A percentile compares a stretch with the other conserved stretches of the same genome.
phyloP scores from a whole-genome alignment of 352 stramenopile species.

The Pythium utonaiense region DNA sequence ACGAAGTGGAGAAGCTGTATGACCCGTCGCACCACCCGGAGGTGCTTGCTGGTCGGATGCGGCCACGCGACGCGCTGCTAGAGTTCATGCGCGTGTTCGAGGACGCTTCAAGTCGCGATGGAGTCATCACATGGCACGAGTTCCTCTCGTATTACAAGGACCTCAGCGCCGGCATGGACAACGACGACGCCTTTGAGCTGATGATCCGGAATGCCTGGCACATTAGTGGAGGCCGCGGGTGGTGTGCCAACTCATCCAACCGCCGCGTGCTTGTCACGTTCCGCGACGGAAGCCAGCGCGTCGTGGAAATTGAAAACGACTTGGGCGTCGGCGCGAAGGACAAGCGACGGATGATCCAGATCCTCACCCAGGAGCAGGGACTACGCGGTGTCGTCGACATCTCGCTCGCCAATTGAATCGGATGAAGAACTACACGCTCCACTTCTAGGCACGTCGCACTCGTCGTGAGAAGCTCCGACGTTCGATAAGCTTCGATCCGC shows the following conservation, averaged over 20 bases:
- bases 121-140: conserved; percentile 72
- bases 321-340: conserved; percentile 44
- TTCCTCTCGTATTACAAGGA: conserved; percentile 92
- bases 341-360: conserved; percentile 50
- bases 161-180: conserved; percentile 67
- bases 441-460: background rate
- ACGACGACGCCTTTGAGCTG: conserved; percentile 86
- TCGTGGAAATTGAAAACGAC: conserved; percentile 72
- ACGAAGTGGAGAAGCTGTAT: conserved; percentile 72
- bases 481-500: background rate
- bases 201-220: conserved; percentile 87
- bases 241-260: conserved; percentile 71
- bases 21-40: conserved; percentile 81
- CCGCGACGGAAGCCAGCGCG: conserved; percentile 57
- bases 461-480: background rate
- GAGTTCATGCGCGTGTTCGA: conserved; percentile 83
- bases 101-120: conserved; percentile 32
- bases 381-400: conserved; percentile 49
- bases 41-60: conserved; percentile 60
- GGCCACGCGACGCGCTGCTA: conserved; percentile 61
- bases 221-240: conserved; percentile 72
- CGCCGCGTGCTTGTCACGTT: conserved; percentile 72
- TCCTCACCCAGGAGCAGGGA: conserved; percentile 45
- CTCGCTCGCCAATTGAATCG: conserved; percentile 33
- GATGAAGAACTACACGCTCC: background rate